A percentile compares a stretch with the other conserved stretches of the same genome.
These are phyloP conservation scores for Babesia gibsoni DNA, from an alignment of 169 alveolate genomes.

Conservation along the genomic window DNA sequence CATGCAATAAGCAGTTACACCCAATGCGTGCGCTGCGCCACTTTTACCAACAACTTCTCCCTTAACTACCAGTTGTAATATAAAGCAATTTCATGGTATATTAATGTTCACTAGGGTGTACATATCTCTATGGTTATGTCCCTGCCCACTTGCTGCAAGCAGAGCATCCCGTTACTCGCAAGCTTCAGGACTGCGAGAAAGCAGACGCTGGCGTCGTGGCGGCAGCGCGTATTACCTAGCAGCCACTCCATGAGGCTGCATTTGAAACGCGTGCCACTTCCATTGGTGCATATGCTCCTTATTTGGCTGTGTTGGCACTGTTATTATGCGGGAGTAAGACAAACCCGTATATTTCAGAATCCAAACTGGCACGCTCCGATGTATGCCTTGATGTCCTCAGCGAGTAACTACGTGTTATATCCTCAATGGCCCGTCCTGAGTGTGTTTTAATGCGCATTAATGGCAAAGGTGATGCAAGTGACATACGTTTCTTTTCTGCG, in stretches of 20 bases:
- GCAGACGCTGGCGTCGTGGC: constrained; percentile 6
- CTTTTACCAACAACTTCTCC: too few species aligned
- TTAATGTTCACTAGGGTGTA: too few species aligned
- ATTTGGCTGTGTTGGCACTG: not conserved
- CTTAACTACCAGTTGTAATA: too few species aligned
- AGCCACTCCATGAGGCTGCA: not conserved
- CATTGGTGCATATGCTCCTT: not conserved
- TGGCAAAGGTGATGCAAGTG: too few species aligned
- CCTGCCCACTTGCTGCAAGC: not conserved
- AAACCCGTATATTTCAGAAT: not conserved
- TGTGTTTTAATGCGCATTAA: too few species aligned
- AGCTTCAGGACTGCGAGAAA: constrained; percentile 23
- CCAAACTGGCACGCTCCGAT: not conserved
- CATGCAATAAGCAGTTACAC: too few species aligned
- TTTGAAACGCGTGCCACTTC: not conserved
- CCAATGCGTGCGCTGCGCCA: too few species aligned
- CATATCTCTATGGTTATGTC: constrained; percentile 2
- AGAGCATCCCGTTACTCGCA: not conserved
- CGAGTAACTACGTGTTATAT: too few species aligned
- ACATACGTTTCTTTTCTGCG: too few species aligned
- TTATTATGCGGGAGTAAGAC: not conserved
- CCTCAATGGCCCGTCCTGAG: too few species aligned
- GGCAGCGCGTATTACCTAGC: not conserved
- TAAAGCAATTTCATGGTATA: too few species aligned
- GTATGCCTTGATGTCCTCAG: not conserved